Percentiles rank a stretch among this genome's conserved stretches.
phyloP scores from a whole-genome alignment of 164 flowering plant genomes.

The Cinnamomum micranthum region DNA sequence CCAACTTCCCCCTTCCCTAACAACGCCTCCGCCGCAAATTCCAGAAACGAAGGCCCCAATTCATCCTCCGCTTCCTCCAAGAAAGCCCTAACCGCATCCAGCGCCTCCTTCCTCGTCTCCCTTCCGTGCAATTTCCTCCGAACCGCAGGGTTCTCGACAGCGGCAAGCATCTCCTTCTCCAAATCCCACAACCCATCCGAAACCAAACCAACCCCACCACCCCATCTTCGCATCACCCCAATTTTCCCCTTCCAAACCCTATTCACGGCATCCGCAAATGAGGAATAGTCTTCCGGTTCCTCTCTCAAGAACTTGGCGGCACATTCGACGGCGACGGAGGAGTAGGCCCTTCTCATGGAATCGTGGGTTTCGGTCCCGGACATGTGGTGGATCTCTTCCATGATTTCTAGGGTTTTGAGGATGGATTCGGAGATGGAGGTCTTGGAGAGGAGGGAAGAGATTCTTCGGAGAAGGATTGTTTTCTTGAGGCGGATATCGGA shows the following conservation, averaged over 20 bases:
- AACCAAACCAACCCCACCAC: slow-evolving; percentile 27
- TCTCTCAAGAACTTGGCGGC: slow-evolving; percentile 35
- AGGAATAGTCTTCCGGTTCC: not conserved
- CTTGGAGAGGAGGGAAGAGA: slow-evolving; percentile 31
- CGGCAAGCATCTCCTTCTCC: slow-evolving; percentile 45
- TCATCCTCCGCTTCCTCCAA: slow-evolving; percentile 38
- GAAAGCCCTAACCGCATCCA: slow-evolving; percentile 29
- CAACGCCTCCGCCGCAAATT: slow-evolving; percentile 22
- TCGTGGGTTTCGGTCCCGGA: slow-evolving; percentile 21
- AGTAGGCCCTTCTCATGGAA: slow-evolving; percentile 47
- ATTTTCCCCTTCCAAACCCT: slow-evolving; percentile 58
- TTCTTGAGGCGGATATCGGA: slow-evolving; percentile 29
- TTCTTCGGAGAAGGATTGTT: slow-evolving; percentile 33
- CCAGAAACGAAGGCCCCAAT: slow-evolving; percentile 58
- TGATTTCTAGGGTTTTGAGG: slow-evolving; percentile 39
- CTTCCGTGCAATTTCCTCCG: slow-evolving; percentile 16
- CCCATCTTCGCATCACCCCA: slow-evolving; percentile 23
- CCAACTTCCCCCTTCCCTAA: slow-evolving; percentile 1
- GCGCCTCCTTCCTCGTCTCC: slow-evolving; percentile 37
- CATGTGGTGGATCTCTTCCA: slow-evolving; percentile 32
- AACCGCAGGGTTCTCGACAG: slow-evolving; percentile 30
- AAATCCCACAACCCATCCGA: slow-evolving; percentile 28
- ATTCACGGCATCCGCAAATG: slow-evolving; percentile 42
- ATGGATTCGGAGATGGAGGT: slow-evolving; percentile 30
- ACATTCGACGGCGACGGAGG: slow-evolving; percentile 54